A percentile compares a stretch with the other conserved stretches of the same genome.
Conservation (phyloP, 257 asterid species). For the Nicotiana benthamiana region DNA sequence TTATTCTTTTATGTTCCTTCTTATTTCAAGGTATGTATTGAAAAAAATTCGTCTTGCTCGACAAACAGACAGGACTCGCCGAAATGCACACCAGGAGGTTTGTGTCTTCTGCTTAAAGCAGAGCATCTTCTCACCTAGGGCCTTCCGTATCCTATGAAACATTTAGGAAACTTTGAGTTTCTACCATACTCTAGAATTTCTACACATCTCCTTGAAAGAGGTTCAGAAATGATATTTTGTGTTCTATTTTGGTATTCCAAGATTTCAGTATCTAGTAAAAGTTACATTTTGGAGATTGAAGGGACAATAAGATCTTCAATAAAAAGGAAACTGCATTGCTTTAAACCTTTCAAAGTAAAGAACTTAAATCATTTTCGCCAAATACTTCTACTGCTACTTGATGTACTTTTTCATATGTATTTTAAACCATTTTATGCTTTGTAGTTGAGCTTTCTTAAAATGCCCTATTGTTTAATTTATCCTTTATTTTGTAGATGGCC, state of each 20-base stretch:
- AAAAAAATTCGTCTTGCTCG: conserved; percentile 96
- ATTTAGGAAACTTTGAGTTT: not conserved
- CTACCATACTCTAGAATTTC: not conserved
- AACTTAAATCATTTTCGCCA: not conserved
- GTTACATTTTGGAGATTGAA: not conserved
- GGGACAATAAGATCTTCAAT: not conserved
- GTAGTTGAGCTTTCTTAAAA: not conserved
- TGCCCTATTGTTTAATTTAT: not conserved
- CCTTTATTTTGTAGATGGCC: conserved; percentile 53
- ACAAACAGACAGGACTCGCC: conserved; percentile 86
- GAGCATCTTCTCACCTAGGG: not conserved
- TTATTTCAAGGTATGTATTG: conserved; percentile 58
- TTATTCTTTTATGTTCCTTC: conserved; percentile 11
- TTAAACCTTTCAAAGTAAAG: not conserved
- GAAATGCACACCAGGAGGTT: conserved; percentile 98
- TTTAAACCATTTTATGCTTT: not conserved
- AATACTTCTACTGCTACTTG: not conserved
- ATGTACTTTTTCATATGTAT: not conserved
- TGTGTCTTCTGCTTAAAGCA: conserved; percentile 9
- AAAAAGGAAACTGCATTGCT: not conserved
- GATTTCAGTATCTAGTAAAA: not conserved
- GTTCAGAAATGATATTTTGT: not conserved
- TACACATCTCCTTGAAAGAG: not conserved
- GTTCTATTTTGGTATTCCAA: not conserved
- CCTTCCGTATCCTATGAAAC: not conserved